Percentiles rank a stretch among this genome's conserved stretches.
Evolutionary conservation across 1,139 yeast species (phyloP).

Genomic region (Nakaseomyces bracarensis): DNA sequence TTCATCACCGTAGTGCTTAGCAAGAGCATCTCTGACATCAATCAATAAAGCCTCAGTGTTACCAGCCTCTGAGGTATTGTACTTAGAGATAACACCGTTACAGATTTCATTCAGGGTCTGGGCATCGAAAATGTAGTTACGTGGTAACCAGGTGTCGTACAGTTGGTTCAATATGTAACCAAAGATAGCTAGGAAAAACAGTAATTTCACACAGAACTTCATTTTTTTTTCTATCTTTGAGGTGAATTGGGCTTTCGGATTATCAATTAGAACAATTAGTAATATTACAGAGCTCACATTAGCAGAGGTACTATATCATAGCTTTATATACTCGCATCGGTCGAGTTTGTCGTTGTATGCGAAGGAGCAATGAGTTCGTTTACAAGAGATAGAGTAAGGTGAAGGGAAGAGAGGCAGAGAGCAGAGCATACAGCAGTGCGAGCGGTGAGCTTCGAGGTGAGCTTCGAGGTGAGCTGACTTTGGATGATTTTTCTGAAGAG

Average conservation of each 20-base stretch:
- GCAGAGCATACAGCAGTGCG: too few species aligned
- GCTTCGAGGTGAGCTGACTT: too few species aligned
- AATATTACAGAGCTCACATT: background rate
- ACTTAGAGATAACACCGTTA: constrained; percentile 43
- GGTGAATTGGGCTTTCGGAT: background rate
- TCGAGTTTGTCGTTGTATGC: constrained; percentile 1
- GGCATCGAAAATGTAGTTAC: constrained; percentile 45
- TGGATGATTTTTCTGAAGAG: too few species aligned
- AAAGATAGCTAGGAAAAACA: constrained; percentile 15
- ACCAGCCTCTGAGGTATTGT: constrained; percentile 36
- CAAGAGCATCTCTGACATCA: constrained; percentile 52
- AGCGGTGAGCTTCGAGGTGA: background rate
- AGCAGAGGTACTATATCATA: too few species aligned
- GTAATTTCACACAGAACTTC: constrained; percentile 27
- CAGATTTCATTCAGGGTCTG: constrained; percentile 42
- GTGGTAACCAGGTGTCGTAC: constrained; percentile 61
- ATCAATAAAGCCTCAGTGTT: constrained; percentile 36
- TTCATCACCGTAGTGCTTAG: constrained; percentile 57
- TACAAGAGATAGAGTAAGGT: too few species aligned
- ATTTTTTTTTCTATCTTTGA: constrained; percentile 9
- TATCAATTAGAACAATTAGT: too few species aligned
- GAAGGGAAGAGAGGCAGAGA: too few species aligned
- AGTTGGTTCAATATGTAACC: constrained; percentile 35
- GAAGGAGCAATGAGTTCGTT: too few species aligned
- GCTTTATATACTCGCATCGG: background rate